Percentiles rank a stretch among this genome's conserved stretches.
Evolutionary conservation across 257 asterid genomes (phyloP).

Genomic region (Solanum appendiculatum): DNA sequence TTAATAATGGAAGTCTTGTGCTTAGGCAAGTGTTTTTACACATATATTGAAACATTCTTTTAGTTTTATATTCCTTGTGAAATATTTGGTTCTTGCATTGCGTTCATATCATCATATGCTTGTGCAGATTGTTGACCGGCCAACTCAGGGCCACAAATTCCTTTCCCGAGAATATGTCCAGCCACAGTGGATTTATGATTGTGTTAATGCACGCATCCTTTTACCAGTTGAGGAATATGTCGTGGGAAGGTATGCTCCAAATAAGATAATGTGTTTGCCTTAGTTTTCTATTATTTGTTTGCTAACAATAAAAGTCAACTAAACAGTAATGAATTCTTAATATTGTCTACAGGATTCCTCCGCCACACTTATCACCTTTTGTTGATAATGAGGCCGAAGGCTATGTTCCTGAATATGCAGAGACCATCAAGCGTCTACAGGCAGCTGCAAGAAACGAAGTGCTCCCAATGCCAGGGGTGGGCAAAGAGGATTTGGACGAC

Average conservation of each 20-base stretch:
- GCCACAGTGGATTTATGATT: constrained; percentile 97
- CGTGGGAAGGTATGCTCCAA: constrained; percentile 59
- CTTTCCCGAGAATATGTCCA: constrained; percentile 86
- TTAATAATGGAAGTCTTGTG: neutral
- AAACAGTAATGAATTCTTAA: neutral
- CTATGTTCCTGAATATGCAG: constrained; percentile 94
- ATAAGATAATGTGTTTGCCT: neutral
- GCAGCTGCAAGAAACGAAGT: constrained; percentile 86
- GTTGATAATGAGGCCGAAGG: constrained; percentile 96
- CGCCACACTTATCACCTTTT: constrained; percentile 97
- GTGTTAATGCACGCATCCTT: constrained; percentile 69
- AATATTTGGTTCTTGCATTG: neutral
- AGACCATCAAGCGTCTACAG: constrained; percentile 73
- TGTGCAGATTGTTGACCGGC: constrained; percentile 89
- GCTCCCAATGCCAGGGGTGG: constrained; percentile 86
- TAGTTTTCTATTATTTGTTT: neutral
- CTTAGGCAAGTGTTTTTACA: neutral
- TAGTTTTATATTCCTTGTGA: neutral
- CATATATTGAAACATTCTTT: neutral
- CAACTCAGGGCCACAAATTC: constrained; percentile 67
- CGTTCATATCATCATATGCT: neutral
- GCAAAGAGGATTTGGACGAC: constrained; percentile 73
- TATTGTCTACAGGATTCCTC: constrained; percentile 63
- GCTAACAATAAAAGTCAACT: neutral
- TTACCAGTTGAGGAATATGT: constrained; percentile 71